These are phyloP conservation scores for Trichoderma semiorbis DNA, from an alignment of 2,329 filamentous ascomycete species.

Conservation along the genomic window DNA sequence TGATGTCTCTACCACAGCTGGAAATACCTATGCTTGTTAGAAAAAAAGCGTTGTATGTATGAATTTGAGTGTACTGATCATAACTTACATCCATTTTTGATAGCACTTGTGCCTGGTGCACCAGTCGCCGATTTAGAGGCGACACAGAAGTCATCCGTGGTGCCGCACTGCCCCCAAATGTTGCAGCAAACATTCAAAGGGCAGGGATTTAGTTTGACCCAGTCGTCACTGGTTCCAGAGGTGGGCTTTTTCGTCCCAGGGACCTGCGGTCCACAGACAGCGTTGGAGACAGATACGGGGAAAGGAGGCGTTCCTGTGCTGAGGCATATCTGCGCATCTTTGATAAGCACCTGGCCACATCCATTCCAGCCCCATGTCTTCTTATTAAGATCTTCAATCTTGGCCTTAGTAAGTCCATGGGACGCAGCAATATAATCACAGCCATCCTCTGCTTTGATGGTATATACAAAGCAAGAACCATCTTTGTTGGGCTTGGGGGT, in stretches of 20 bases:
- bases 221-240: slow-evolving; percentile 26
- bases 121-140: slow-evolving; percentile 28
- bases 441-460: slow-evolving; percentile 29
- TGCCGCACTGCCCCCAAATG: slow-evolving; percentile 44
- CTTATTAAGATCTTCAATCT: slow-evolving; percentile 38
- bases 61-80: neutral
- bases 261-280: slow-evolving; percentile 42
- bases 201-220: slow-evolving; percentile 44
- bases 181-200: slow-evolving; percentile 42
- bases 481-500: slow-evolving; percentile 31
- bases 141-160: slow-evolving; percentile 42
- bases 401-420: slow-evolving; percentile 33
- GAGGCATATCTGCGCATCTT: slow-evolving; percentile 29
- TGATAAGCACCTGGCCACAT: slow-evolving; percentile 25
- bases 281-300: slow-evolving; percentile 23
- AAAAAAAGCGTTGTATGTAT: neutral
- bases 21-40: slow-evolving; percentile 24
- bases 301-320: slow-evolving; percentile 31
- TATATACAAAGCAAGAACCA: slow-evolving; percentile 31
- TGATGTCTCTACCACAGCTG: slow-evolving; percentile 34
- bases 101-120: slow-evolving; percentile 27
- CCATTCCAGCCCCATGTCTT: slow-evolving; percentile 39
- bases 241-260: slow-evolving; percentile 35
- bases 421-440: slow-evolving; percentile 35
- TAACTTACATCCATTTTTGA: slow-evolving; percentile 24